These are phyloP conservation scores for Monosporascus sp. DNA, from an alignment of 2,329 filamentous ascomycete species.

Conservation along the genomic window DNA sequence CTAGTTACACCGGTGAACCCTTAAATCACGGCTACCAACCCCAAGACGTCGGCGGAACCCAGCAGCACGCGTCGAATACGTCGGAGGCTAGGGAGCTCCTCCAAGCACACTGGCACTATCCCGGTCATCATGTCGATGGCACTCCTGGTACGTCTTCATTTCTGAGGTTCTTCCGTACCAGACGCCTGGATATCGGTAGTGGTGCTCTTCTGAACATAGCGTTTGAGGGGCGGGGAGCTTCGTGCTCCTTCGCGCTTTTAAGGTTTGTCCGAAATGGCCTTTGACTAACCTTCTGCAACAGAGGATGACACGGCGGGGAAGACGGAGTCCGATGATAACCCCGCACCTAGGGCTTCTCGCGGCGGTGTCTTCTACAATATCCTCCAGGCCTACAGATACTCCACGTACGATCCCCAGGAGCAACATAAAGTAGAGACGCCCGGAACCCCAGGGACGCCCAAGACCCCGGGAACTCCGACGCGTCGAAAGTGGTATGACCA, in stretches of 20 bases:
- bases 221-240: too few relatives aligned
- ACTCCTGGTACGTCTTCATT: background rate
- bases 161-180: background rate
- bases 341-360: constrained; percentile 7
- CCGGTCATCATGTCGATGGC: background rate
- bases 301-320: background rate
- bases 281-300: background rate
- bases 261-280: background rate
- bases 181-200: background rate
- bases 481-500: constrained; percentile 39
- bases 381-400: constrained; percentile 17
- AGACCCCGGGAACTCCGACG: constrained; percentile 26
- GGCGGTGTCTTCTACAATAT: constrained; percentile 21
- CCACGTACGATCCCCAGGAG: constrained; percentile 13
- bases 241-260: too few relatives aligned
- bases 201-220: too few relatives aligned
- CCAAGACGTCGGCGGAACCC: background rate
- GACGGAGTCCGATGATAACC: constrained; percentile 2
- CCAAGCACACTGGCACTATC: constrained; percentile 9
- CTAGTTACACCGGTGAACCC: constrained; percentile 1
- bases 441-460: constrained; percentile 28
- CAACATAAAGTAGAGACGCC: constrained; percentile 12
- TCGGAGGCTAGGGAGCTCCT: constrained; percentile 14
- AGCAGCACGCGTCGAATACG: constrained; percentile 1
- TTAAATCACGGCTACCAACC: constrained; percentile 1